A percentile compares a stretch with the other conserved stretches of the same genome.
Conservation (phyloP, 139 green algal genomes). For the Helicosporidium sp. region DNA sequence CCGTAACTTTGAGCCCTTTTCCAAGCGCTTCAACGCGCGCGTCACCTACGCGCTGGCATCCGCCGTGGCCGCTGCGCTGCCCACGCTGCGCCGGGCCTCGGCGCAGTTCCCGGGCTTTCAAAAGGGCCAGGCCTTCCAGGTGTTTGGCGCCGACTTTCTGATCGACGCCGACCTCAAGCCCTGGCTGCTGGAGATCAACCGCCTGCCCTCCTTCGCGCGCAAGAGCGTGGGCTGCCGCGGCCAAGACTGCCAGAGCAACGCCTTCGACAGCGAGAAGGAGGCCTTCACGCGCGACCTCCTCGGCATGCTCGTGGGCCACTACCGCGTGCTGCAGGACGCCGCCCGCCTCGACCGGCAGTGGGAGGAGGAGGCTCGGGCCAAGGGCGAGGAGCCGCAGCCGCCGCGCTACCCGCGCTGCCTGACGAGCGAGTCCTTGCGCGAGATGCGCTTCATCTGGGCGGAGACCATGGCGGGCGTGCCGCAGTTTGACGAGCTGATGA, state of each 20-base stretch:
- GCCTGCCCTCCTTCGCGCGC: slow-evolving; percentile 35
- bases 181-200: slow-evolving; percentile 54
- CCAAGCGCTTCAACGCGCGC: no score
- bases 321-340: no score
- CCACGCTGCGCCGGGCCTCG: slow-evolving; percentile 1
- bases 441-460: no score
- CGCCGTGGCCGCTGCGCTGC: slow-evolving; percentile 16
- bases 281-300: slow-evolving; percentile 29
- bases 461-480: no score
- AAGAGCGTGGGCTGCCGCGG: slow-evolving; percentile 12
- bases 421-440: no score
- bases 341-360: no score
- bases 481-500: no score
- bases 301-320: slow-evolving; percentile 15
- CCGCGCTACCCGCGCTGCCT: no score
- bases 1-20: no score
- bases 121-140: slow-evolving; percentile 21
- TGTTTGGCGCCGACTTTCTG: slow-evolving; percentile 52
- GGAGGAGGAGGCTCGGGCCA: no score
- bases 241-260: background rate
- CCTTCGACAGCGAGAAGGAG: slow-evolving; percentile 47
- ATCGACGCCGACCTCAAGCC: slow-evolving; percentile 32
- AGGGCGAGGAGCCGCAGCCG: no score
- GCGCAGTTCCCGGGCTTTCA: slow-evolving; percentile 1
- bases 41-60: slow-evolving; percentile 6